Conservation (phyloP, 345 rosid species). For the Corymbia maculata region DNA sequence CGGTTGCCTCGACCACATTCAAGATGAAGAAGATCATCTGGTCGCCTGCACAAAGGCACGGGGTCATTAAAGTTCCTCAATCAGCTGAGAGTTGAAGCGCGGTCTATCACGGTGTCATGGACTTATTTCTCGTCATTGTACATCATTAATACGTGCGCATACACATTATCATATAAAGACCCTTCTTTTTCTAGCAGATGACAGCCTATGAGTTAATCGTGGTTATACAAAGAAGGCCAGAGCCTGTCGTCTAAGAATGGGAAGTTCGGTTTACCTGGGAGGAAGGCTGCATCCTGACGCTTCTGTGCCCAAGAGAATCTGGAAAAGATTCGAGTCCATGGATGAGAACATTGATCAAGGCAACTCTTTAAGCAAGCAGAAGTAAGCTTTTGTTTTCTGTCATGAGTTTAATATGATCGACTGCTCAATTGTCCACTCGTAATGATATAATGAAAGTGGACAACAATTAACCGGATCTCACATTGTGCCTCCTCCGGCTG, state of each 20-base stretch:
- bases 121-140: not conserved
- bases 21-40: slow-evolving; percentile 61
- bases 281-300: slow-evolving; percentile 23
- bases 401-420: not conserved
- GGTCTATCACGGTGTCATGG: not conserved
- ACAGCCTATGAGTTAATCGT: not conserved
- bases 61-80: not conserved
- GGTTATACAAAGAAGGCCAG: not conserved
- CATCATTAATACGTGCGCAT: not conserved
- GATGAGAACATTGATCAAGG: not conserved
- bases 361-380: not conserved
- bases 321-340: not conserved
- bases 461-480: slow-evolving; percentile 10
- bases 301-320: slow-evolving; percentile 48
- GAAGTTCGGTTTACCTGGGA: slow-evolving; percentile 20
- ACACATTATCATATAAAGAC: not conserved
- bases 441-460: not conserved
- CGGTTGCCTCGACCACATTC: slow-evolving; percentile 38
- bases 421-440: not conserved
- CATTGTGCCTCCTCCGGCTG: slow-evolving; percentile 43
- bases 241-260: not conserved
- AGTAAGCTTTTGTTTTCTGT: not conserved
- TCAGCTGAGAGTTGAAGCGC: not conserved
- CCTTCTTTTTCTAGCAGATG: not conserved
- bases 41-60: slow-evolving; percentile 29